phyloP scores from a whole-genome alignment of 2,329 filamentous ascomycete species.

The Aspergillus tanneri region DNA sequence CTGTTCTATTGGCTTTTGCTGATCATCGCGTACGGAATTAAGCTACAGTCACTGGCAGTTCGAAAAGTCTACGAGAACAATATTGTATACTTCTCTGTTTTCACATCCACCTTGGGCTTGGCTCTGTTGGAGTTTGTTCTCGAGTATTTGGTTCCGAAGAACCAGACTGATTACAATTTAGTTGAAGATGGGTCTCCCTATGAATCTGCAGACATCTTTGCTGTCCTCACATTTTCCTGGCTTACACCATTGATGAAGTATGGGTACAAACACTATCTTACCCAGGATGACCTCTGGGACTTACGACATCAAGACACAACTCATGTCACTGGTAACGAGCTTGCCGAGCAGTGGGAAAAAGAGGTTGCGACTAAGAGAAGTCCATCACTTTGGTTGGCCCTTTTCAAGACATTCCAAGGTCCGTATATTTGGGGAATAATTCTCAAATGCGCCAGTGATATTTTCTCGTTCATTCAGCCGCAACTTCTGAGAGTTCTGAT shows the following conservation, averaged over 20 bases:
- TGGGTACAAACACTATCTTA: slow-evolving; percentile 87
- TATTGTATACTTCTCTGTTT: slow-evolving; percentile 75
- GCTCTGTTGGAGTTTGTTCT: slow-evolving; percentile 69
- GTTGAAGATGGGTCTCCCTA: slow-evolving; percentile 67
- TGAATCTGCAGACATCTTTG: slow-evolving; percentile 93
- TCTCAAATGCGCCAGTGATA: slow-evolving; percentile 87
- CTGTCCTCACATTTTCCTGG: slow-evolving; percentile 91
- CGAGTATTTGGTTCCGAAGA: slow-evolving; percentile 84
- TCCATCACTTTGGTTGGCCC: slow-evolving; percentile 84
- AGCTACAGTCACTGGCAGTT: slow-evolving; percentile 80
- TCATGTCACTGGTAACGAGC: slow-evolving; percentile 65
- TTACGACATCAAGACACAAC: slow-evolving; percentile 79
- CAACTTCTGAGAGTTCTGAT: slow-evolving; percentile 86
- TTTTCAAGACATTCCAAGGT: slow-evolving; percentile 79
- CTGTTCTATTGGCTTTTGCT: slow-evolving; percentile 92
- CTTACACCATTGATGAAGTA: slow-evolving; percentile 98
- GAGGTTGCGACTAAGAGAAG: slow-evolving; percentile 70
- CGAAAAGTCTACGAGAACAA: slow-evolving; percentile 68
- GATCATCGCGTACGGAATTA: slow-evolving; percentile 73
- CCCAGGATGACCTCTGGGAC: slow-evolving; percentile 94
- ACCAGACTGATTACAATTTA: slow-evolving; percentile 66
- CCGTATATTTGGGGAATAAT: slow-evolving; percentile 78
- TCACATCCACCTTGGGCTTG: slow-evolving; percentile 69
- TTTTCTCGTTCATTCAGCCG: slow-evolving; percentile 86
- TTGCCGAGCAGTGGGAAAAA: slow-evolving; percentile 73